Evolutionary conservation across 208 protist genomes (phyloP), one percentile per base, ranked within the genome.

Genomic region (Crithidia fasciculata): DNA sequence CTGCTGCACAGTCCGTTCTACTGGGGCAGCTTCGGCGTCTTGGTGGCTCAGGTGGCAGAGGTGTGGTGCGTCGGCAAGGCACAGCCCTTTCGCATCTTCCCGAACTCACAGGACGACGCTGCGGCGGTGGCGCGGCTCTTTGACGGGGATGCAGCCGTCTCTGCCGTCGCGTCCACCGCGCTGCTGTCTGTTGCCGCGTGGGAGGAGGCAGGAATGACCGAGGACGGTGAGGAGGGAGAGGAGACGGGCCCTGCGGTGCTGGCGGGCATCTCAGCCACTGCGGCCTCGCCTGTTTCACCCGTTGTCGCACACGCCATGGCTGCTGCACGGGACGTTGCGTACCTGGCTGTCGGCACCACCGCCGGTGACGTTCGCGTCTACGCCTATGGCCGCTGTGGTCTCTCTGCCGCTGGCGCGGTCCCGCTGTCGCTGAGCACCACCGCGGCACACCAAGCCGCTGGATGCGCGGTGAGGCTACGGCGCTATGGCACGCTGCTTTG

Each of bases 51-150:
- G 67, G 16, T 9, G 9, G 12, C 12, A 18, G 74, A 79, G 54
- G 74, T 79, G 61, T 79, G 74, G 74, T 79, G 74, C 36, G 67
- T 79, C 8, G 74, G 74, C 53, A 70, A 69, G 54, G 53, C 43
- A 53, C 59, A 74, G 52, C 74, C 74, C 2, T 79, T 79, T 64
- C 68, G 74, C 9, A 63, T 79, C 4, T 79, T 65, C 41, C 69
- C 69, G 10, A 8, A 52, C 39, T 18, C 69, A 8, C 60, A 64
- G 9, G 67, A 59, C 18, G 12, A 8, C 2, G 59, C 13, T 5
- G 6, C 10, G 40, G 50, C 43, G 0, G 18, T 40, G 44, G 28
- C 28, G 28, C 39, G 60, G 10, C 5, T 54, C 13, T 36, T 7
- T 7, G 12, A 55, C 5, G n/a, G 36, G 9, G 7, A 54, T 16